Evolutionary conservation across 768 basidiomycete species (phyloP).

Genomic region (Sporobolomyces roseus): DNA sequence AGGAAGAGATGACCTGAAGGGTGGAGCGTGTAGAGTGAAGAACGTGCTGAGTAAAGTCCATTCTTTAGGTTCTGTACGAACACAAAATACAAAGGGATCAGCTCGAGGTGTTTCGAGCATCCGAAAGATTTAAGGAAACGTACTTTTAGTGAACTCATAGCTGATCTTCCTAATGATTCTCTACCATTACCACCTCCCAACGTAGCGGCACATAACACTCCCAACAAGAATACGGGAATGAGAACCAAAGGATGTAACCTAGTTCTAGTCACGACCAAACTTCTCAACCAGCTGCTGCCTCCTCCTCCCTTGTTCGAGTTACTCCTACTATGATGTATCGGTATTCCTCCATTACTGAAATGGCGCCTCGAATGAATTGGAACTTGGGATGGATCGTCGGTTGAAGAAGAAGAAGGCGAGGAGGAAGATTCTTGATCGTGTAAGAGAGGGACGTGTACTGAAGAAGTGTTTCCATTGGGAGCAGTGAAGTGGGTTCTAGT

Average conservation of each 20-base stretch:
- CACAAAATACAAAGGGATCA: neutral
- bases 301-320: neutral
- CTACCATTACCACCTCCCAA: neutral
- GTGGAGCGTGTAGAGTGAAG: constrained; percentile 31
- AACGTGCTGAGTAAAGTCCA: neutral
- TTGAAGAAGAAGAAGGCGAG: neutral
- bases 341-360: no score
- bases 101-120: no score
- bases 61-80: no score
- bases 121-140: no score
- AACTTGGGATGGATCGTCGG: no score
- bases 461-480: neutral
- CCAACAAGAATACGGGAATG: constrained; percentile 28
- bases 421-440: constrained; percentile 16
- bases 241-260: constrained; percentile 36
- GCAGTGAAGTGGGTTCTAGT: neutral
- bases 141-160: constrained; percentile 7
- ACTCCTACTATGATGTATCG: no score
- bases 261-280: neutral
- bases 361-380: no score
- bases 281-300: neutral
- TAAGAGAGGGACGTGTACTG: constrained; percentile 30
- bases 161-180: neutral
- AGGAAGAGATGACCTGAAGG: constrained; percentile 38
- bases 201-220: constrained; percentile 16